Percentiles rank a stretch among this genome's conserved stretches.
phyloP scores from a whole-genome alignment of 2,329 filamentous ascomycete species.

The Emmonsiellopsis sp. region DNA sequence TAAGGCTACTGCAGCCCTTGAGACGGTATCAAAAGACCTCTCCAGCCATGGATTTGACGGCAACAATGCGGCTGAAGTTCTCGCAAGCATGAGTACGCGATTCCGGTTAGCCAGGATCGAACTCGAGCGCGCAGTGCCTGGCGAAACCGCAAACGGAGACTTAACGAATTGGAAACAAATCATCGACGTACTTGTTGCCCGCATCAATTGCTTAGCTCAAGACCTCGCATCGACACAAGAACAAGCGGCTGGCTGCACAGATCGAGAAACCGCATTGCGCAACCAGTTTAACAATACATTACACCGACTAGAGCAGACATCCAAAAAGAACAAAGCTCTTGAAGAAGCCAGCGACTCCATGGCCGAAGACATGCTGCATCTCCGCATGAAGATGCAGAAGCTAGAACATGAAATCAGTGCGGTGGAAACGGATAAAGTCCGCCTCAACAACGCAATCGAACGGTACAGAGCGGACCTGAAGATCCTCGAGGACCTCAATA shows the following conservation, averaged over 20 bases:
- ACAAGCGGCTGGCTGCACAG: constrained; percentile 24
- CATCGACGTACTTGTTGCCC: constrained; percentile 31
- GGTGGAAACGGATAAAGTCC: constrained; percentile 32
- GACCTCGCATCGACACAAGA: constrained; percentile 25
- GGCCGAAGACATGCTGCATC: constrained; percentile 37
- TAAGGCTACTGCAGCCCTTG: constrained; percentile 28
- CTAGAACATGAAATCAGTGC: constrained; percentile 33
- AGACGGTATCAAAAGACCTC: constrained; percentile 27
- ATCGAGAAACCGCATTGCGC: constrained; percentile 33
- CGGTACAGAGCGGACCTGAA: constrained; percentile 37
- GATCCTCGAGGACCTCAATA: constrained; percentile 34
- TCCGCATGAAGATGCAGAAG: constrained; percentile 34
- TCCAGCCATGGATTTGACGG: constrained; percentile 32
- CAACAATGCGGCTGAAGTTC: constrained; percentile 20
- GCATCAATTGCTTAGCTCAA: constrained; percentile 27
- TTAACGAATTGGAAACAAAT: constrained; percentile 32
- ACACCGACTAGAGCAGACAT: constrained; percentile 28
- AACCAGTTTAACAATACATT: constrained; percentile 37
- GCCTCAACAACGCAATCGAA: constrained; percentile 33
- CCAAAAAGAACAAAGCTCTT: constrained; percentile 27
- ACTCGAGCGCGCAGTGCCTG: constrained; percentile 35
- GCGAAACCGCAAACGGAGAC: constrained; percentile 31
- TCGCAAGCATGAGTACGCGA: constrained; percentile 27
- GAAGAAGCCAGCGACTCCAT: constrained; percentile 33
- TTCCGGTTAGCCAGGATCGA: constrained; percentile 37